Evolutionary conservation across 768 basidiomycete genomes (phyloP).

Genomic region (Russula abietina): DNA sequence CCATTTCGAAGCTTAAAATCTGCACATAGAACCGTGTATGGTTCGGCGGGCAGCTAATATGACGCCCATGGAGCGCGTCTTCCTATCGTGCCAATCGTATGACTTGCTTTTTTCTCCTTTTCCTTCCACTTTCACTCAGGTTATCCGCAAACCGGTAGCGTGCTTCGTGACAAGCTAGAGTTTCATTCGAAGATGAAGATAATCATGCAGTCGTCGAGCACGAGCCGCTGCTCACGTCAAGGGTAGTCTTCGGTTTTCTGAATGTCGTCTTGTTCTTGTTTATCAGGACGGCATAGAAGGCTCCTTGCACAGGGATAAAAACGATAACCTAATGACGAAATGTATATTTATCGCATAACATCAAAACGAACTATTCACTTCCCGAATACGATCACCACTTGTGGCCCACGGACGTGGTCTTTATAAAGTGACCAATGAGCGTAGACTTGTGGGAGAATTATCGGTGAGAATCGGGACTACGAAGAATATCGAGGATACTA

Average conservation of each 20-base stretch:
- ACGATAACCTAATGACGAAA: not conserved
- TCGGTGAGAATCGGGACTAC: no score
- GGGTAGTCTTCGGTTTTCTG: not conserved
- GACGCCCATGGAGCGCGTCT: conserved; percentile 43
- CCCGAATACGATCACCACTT: not conserved
- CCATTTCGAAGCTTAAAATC: conserved; percentile 72
- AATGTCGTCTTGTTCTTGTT: not conserved
- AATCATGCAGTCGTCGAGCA: not conserved
- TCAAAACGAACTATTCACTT: no score
- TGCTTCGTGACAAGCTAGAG: conserved; percentile 57
- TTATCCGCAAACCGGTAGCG: conserved; percentile 65
- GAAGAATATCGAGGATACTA: no score
- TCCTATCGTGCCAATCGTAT: no score
- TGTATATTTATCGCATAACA: not conserved
- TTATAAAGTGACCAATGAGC: not conserved
- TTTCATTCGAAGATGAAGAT: conserved; percentile 39
- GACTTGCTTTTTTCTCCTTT: not conserved
- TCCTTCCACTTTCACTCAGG: conserved; percentile 33
- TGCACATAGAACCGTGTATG: conserved; percentile 26
- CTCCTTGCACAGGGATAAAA: not conserved
- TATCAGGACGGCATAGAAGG: not conserved
- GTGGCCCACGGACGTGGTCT: not conserved
- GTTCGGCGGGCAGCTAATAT: no score
- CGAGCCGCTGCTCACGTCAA: not conserved
- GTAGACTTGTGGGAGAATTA: no score